A percentile compares a stretch with the other conserved stretches of the same genome.
Conservation (phyloP, 2,329 filamentous ascomycete genomes). For the Aspergillus oerlinghausenensis region DNA sequence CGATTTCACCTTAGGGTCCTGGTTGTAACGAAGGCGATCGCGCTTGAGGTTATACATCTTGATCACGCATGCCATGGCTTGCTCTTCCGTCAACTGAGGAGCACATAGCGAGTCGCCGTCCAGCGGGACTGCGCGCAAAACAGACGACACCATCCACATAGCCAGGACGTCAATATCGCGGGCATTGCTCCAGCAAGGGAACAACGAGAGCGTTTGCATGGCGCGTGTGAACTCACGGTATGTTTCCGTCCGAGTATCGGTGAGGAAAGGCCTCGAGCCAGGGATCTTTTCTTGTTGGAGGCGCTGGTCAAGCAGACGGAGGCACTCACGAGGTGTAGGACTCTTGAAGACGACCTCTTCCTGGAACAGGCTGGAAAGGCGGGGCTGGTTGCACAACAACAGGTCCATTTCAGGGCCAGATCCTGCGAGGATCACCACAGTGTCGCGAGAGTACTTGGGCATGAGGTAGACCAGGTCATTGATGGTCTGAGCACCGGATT, state of each 20-base stretch:
- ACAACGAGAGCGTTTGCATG: constrained; percentile 18
- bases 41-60: constrained; percentile 17
- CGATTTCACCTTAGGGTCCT: constrained; percentile 15
- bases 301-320: constrained; percentile 14
- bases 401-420: constrained; percentile 15
- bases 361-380: constrained; percentile 15
- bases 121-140: constrained; percentile 10
- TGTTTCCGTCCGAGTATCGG: constrained; percentile 9
- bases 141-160: constrained; percentile 17
- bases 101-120: constrained; percentile 4
- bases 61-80: constrained; percentile 17
- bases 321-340: constrained; percentile 16
- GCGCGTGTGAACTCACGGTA: constrained; percentile 18
- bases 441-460: constrained; percentile 9
- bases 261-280: constrained; percentile 11
- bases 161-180: constrained; percentile 15
- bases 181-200: constrained; percentile 18
- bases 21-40: constrained; percentile 15
- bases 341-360: constrained; percentile 18
- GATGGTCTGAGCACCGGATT: constrained; percentile 7
- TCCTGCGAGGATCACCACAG: constrained; percentile 16
- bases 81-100: constrained; percentile 11
- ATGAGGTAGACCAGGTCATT: constrained; percentile 16
- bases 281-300: constrained; percentile 12
- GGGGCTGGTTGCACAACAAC: constrained; percentile 14